These are phyloP conservation scores for Ustilago cynodontis DNA, from an alignment of 1,284 basidiomycete species.

Conservation along the genomic window DNA sequence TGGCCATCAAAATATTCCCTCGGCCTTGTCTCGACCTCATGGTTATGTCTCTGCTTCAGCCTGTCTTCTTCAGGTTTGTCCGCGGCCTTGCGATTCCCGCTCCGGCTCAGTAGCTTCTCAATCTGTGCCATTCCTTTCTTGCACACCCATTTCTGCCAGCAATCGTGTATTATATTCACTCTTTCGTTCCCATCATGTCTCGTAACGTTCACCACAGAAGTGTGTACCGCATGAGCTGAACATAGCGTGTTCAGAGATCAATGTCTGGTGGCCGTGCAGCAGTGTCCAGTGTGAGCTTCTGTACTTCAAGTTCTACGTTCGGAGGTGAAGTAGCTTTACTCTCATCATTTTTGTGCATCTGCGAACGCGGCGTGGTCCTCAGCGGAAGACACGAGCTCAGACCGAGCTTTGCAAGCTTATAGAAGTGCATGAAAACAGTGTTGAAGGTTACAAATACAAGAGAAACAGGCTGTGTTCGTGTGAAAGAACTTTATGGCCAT, in stretches of 20 bases:
- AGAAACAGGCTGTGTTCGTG: neutral
- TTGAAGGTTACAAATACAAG: constrained; percentile 36
- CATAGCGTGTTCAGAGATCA: too few species aligned
- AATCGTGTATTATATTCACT: constrained; percentile 42
- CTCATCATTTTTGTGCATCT: too few species aligned
- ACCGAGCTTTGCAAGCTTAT: neutral
- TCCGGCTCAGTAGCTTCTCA: neutral
- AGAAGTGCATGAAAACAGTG: neutral
- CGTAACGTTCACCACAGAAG: neutral
- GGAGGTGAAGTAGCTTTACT: too few species aligned
- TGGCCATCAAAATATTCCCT: neutral
- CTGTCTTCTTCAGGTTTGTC: neutral
- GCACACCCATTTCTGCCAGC: constrained; percentile 8
- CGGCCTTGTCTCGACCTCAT: too few species aligned
- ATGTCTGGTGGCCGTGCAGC: neutral
- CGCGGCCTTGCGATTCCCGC: too few species aligned
- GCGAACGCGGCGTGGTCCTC: too few species aligned
- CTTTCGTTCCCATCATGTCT: constrained; percentile 7
- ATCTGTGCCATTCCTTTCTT: neutral
- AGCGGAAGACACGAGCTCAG: neutral
- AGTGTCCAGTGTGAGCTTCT: too few species aligned
- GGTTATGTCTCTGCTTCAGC: too few species aligned
- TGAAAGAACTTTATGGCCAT: neutral
- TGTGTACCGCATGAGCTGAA: neutral
- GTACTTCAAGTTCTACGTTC: too few species aligned